These are phyloP conservation scores for Lactifluus volemus DNA, from an alignment of 768 basidiomycete genomes.

Conservation along the genomic window DNA sequence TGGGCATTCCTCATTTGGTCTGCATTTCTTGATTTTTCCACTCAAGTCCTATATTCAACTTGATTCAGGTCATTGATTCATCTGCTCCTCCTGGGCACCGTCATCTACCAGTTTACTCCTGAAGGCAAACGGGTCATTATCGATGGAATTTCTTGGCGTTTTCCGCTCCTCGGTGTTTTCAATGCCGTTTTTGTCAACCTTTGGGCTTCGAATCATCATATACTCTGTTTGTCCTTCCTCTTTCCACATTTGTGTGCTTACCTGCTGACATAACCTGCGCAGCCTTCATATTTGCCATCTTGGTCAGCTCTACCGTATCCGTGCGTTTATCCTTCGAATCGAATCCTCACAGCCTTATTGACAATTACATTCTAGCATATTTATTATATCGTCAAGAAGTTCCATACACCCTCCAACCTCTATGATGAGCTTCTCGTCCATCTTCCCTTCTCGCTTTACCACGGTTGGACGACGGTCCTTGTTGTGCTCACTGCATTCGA, in stretches of 20 bases:
- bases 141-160: conserved; percentile 86
- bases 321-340: conserved; percentile 22
- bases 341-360: conserved; percentile 27
- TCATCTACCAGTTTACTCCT: conserved; percentile 85
- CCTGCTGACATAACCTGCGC: conserved; percentile 14
- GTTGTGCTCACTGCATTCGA: conserved; percentile 78
- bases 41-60: conserved; percentile 3
- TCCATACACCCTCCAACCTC: conserved; percentile 52
- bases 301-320: conserved; percentile 70
- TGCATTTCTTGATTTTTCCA: conserved; percentile 12
- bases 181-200: conserved; percentile 87
- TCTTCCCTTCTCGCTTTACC: conserved; percentile 93
- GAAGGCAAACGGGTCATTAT: conserved; percentile 69
- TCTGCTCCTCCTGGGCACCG: conserved; percentile 79
- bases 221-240: conserved; percentile 37
- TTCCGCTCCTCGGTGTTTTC: conserved; percentile 78
- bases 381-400: conserved; percentile 91
- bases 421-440: conserved; percentile 87
- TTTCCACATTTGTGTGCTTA: neutral
- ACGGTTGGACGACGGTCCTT: conserved; percentile 86
- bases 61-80: conserved; percentile 73
- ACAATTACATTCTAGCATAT: conserved; percentile 51
- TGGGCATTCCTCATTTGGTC: conserved; percentile 92
- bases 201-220: conserved; percentile 72
- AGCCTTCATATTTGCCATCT: conserved; percentile 83